These are phyloP conservation scores for Chrysosporium keratinophilum DNA, from an alignment of 2,329 filamentous ascomycete species.

Conservation along the genomic window DNA sequence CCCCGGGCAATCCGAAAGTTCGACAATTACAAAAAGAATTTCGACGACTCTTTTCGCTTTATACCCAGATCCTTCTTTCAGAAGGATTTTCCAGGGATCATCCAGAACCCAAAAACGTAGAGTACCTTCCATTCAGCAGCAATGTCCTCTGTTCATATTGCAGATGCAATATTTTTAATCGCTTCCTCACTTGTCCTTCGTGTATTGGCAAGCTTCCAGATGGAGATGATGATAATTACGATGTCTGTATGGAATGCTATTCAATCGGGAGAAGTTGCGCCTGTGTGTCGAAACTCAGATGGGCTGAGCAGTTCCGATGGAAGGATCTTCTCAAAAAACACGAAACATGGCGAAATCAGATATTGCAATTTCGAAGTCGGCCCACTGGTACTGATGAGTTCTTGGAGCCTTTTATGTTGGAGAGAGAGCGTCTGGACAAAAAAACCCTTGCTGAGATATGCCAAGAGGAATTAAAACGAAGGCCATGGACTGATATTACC, in stretches of 20 bases:
- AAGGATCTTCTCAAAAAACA: conserved; percentile 64
- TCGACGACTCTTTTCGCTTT: conserved; percentile 65
- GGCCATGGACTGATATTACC: conserved; percentile 74
- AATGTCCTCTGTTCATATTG: conserved; percentile 95
- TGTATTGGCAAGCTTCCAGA: conserved; percentile 59
- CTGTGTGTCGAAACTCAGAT: conserved; percentile 73
- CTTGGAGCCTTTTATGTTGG: conserved; percentile 52
- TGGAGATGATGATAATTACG: conserved; percentile 75
- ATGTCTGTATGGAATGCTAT: conserved; percentile 97
- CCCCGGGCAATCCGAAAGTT: conserved; percentile 45
- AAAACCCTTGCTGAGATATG: conserved; percentile 88
- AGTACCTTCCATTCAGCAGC: conserved; percentile 73
- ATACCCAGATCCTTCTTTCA: conserved; percentile 66
- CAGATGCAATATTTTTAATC: conserved; percentile 91
- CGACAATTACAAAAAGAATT: conserved; percentile 75
- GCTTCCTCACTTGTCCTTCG: conserved; percentile 82
- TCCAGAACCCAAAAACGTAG: conserved; percentile 56
- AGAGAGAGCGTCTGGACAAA: conserved; percentile 55
- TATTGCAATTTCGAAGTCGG: conserved; percentile 60
- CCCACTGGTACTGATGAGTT: conserved; percentile 55
- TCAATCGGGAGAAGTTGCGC: conserved; percentile 91
- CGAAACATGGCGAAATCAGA: conserved; percentile 68
- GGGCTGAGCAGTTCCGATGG: conserved; percentile 93
- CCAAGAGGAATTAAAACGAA: conserved; percentile 68
- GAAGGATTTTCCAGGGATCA: conserved; percentile 66